These are phyloP conservation scores for Alternaria solani DNA, from an alignment of 2,329 filamentous ascomycete species.

Conservation along the genomic window DNA sequence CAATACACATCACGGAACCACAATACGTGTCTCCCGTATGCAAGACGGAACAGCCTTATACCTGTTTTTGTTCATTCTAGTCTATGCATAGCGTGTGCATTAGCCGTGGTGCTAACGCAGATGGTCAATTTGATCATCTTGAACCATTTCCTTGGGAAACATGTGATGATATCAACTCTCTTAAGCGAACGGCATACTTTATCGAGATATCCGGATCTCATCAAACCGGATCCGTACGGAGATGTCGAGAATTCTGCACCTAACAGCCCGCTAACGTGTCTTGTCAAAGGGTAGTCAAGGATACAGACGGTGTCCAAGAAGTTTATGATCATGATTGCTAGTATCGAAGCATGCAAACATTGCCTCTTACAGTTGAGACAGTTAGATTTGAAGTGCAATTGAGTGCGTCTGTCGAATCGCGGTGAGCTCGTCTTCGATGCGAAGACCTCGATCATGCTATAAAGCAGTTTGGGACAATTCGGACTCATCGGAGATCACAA, in stretches of 20 bases:
- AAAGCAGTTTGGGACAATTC: neutral
- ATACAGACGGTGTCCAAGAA: neutral
- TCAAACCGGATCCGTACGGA: neutral
- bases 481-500: neutral
- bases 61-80: neutral
- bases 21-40: neutral
- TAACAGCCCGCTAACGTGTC: neutral
- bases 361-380: neutral
- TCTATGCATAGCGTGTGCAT: neutral
- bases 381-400: neutral
- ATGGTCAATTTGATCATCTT: neutral
- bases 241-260: neutral
- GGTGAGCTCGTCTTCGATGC: neutral
- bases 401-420: neutral
- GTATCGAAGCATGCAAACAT: neutral
- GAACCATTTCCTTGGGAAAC: neutral
- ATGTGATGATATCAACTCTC: neutral
- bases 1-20: slow-evolving; percentile 5
- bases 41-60: neutral
- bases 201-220: neutral
- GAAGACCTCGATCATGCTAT: neutral
- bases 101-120: neutral
- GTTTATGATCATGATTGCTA: neutral
- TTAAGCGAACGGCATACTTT: neutral
- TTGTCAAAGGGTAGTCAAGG: neutral